Percentiles rank a stretch among this genome's conserved stretches.
Evolutionary conservation across 2,329 filamentous ascomycete species (phyloP).

Genomic region (Aureobasidium sp.): DNA sequence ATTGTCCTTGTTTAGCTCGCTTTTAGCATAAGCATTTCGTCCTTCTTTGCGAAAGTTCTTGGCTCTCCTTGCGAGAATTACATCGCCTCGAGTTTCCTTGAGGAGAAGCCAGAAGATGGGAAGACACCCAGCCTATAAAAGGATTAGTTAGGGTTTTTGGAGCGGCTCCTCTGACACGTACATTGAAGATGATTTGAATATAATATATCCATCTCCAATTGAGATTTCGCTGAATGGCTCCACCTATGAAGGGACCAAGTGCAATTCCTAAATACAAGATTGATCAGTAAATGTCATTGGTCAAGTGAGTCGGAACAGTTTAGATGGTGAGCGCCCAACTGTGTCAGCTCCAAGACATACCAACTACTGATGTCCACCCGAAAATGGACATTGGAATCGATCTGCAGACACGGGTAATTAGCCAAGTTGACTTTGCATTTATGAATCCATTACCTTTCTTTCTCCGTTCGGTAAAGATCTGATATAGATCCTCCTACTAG

Average conservation of each 20-base stretch:
- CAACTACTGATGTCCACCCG: conserved; percentile 17
- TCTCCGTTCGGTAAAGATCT: conserved; percentile 26
- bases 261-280: conserved; percentile 20
- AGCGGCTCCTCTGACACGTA: conserved; percentile 20
- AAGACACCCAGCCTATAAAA: conserved; percentile 21
- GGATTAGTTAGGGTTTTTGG: background rate
- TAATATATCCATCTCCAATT: conserved; percentile 26
- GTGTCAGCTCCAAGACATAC: background rate
- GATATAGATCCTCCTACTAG: conserved; percentile 24
- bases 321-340: background rate
- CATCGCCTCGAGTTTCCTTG: conserved; percentile 35
- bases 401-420: background rate
- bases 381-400: conserved; percentile 26
- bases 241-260: conserved; percentile 27
- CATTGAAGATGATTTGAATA: conserved; percentile 29
- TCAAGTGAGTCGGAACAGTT: background rate
- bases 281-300: background rate
- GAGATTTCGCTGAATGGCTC: conserved; percentile 21
- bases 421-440: background rate
- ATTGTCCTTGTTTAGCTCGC: conserved; percentile 19
- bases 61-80: conserved; percentile 29
- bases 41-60: conserved; percentile 20
- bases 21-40: conserved; percentile 20
- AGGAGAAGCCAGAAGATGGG: conserved; percentile 30
- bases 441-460: conserved; percentile 18